Evolutionary conservation across 148 eudicot genomes (phyloP).

Genomic region (Heliamphora exappendiculata): DNA sequence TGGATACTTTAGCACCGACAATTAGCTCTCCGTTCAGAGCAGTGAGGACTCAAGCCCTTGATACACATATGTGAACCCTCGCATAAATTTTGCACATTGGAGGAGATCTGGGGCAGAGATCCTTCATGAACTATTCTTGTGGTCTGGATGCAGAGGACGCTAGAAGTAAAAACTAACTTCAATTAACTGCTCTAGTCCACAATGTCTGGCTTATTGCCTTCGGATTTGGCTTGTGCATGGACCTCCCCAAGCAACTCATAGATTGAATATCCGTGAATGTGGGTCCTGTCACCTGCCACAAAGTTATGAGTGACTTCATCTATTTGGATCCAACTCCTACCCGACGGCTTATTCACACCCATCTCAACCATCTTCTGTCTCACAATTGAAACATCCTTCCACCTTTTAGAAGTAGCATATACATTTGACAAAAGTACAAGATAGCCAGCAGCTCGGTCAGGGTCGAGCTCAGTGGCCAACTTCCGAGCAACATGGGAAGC

Average conservation of each 20-base stretch:
- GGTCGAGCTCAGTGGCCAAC: conserved; percentile 30
- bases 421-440: conserved; percentile 44
- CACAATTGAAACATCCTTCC: conserved; percentile 36
- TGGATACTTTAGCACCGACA: not conserved
- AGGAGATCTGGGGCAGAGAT: not conserved
- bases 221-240: conserved; percentile 10
- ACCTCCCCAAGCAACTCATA: conserved; percentile 23
- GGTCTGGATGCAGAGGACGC: not conserved
- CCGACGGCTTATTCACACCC: conserved; percentile 29
- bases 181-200: not conserved
- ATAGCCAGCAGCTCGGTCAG: conserved; percentile 44
- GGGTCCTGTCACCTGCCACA: conserved; percentile 32
- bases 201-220: not conserved
- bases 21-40: not conserved
- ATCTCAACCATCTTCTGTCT: conserved; percentile 36
- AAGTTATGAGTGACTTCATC: conserved; percentile 43
- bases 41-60: not conserved
- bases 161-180: not conserved
- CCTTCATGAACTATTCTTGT: not conserved
- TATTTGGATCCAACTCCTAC: conserved; percentile 53
- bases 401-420: conserved; percentile 38
- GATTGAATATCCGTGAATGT: conserved; percentile 24
- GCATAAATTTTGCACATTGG: not conserved
- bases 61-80: not conserved
- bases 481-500: conserved; percentile 35